Evolutionary conservation across 805 yeast species (phyloP), one percentile per base, ranked within the genome.

Genomic region (Kodamaea sagamina): DNA sequence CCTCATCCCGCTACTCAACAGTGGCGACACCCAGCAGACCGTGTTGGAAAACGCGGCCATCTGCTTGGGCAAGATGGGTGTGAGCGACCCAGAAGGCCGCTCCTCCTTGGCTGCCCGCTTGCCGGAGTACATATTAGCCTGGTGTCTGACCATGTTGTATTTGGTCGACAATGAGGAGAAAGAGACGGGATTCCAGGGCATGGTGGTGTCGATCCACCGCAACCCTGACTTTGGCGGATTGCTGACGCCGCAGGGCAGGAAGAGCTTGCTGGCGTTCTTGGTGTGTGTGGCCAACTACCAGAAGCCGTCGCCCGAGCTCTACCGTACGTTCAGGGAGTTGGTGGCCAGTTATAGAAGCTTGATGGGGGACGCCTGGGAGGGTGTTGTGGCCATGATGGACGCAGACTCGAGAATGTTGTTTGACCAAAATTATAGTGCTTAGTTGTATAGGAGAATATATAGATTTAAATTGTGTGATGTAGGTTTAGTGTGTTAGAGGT

Each of bases 21-120:
- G 79, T 42, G 48, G 70, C 16, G 79, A 79, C 48, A 72, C 78
- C 3, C 81, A 78, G 50, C 74, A 72, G 15, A 77, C 89, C 0
- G 84, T 90, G 4, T 58, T 84, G 49, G 97, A 90, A 58, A 93
- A 93, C 61, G 81, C 90, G 1, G 93, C 96, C 13, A 86, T 90
- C 40, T 84, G 97, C 25, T 71, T 92, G 40, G 98, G 98, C 11
- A 75, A 97, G 51, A 68, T 93, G 54, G 96, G 96, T 2, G 59
- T 82, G 15, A 68, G 74, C 43, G 72, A 42, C 28, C 74, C 45
- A n/a, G 82, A 92, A 1, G 65, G 62, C 13, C 79, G 77, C 16
- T 71, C 74, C 27, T 68, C 84, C 35, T 34, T 70, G 9, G 76
- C 85, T 1, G 76, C 80, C 1, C 80, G 79, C 49, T 52, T 89